A percentile compares a stretch with the other conserved stretches of the same genome.
Conservation (phyloP, 1,284 basidiomycete genomes). For the Austroboletus olivaceoglutinosus region DNA sequence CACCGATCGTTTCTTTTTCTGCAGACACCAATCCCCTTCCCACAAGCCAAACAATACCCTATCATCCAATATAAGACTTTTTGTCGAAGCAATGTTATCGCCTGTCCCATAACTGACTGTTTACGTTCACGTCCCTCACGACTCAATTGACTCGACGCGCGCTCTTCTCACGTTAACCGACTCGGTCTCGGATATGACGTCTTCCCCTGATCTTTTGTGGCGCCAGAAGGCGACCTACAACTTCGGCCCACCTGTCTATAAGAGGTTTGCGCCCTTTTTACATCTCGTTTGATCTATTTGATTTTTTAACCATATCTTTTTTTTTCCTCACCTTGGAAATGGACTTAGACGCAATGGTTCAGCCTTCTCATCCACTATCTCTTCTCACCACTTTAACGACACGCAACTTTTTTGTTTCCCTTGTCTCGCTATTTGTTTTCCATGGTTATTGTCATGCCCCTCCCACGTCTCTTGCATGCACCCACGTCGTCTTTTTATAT, state of each 20-base stretch:
- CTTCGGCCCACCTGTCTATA: neutral
- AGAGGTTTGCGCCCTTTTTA: neutral
- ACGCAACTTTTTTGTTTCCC: neutral
- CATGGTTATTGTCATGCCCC: neutral
- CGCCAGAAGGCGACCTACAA: neutral
- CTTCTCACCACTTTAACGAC: neutral
- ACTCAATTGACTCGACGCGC: constrained; percentile 6
- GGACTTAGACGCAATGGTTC: constrained; percentile 23
- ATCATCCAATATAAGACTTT: constrained; percentile 7
- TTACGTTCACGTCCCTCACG: constrained; percentile 7
- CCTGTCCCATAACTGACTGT: constrained; percentile 5
- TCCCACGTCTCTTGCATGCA: neutral
- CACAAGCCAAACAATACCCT: constrained; percentile 2
- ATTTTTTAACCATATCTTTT: constrained; percentile 3
- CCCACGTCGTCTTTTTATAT: neutral
- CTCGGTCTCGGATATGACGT: neutral
- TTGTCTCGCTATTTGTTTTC: neutral
- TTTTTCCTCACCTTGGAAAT: constrained; percentile 1
- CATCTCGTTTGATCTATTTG: constrained; percentile 3
- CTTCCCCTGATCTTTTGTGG: neutral
- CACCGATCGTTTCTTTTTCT: constrained; percentile 1
- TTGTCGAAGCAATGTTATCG: constrained; percentile 14
- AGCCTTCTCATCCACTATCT: neutral
- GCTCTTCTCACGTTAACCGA: constrained; percentile 1
- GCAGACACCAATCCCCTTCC: constrained; percentile 4